Percentiles rank a stretch among this genome's conserved stretches.
Evolutionary conservation across 176 grass and related monocot genomes (phyloP).

Genomic region (Oryza coarctata): DNA sequence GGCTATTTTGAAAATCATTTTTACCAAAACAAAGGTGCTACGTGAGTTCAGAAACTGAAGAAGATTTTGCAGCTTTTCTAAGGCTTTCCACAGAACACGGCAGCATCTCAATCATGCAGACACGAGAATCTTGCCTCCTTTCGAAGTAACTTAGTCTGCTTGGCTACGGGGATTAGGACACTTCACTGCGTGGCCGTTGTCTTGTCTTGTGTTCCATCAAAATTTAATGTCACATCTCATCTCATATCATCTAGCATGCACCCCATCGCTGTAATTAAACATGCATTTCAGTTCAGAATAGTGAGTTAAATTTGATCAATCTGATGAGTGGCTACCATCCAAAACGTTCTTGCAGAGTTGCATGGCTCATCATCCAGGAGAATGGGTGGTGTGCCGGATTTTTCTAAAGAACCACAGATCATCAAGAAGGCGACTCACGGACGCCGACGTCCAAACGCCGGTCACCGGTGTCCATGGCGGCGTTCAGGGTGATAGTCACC

Average conservation of each 20-base stretch:
- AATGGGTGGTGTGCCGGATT: conserved; percentile 77
- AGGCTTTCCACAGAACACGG: not conserved
- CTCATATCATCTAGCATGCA: too few relatives aligned
- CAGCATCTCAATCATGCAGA: conserved; percentile 14
- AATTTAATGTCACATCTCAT: not conserved
- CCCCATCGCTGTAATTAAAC: not conserved
- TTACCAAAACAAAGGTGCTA: too few relatives aligned
- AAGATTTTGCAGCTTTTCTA: not conserved
- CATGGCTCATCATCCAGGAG: conserved; percentile 11
- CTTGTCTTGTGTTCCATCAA: not conserved
- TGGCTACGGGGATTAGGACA: conserved; percentile 20
- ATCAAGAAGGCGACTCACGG: conserved; percentile 5
- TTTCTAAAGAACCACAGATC: conserved; percentile 48
- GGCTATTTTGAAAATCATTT: too few relatives aligned
- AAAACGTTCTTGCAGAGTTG: conserved; percentile 16
- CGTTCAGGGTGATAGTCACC: not conserved
- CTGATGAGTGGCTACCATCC: not conserved
- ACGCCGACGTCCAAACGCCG: not conserved
- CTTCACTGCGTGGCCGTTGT: not conserved
- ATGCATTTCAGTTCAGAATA: not conserved
- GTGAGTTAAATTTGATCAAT: not conserved
- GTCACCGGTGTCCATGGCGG: not conserved
- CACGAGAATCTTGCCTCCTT: conserved; percentile 10
- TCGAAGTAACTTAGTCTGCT: conserved; percentile 15
- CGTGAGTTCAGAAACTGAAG: not conserved